phyloP scores from a whole-genome alignment of 306 rosid genomes.

The Gillenia trifoliata region DNA sequence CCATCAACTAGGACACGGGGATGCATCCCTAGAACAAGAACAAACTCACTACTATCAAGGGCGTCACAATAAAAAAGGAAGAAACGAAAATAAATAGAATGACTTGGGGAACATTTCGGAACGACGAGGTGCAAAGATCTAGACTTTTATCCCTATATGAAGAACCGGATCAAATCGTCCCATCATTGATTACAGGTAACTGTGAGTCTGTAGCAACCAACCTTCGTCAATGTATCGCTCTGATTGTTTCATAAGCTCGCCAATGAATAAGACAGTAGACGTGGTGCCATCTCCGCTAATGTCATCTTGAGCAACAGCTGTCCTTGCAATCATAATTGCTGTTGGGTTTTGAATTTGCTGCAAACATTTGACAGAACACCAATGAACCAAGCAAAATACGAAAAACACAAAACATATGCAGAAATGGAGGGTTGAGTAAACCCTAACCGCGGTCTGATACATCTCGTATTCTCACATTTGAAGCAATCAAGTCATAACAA shows the following conservation, averaged over 20 bases:
- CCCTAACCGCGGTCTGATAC: not conserved
- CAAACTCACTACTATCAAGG: not conserved
- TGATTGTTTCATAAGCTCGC: conserved; percentile 96
- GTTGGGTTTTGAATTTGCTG: conserved; percentile 99
- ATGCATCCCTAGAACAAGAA: conserved; percentile 76
- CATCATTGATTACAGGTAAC: not conserved
- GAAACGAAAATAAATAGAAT: not conserved
- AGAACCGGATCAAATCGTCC: not conserved
- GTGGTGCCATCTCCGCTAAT: conserved; percentile 96
- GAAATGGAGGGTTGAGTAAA: too few species aligned
- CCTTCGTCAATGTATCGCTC: conserved; percentile 93
- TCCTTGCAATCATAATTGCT: conserved; percentile 96
- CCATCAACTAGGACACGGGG: conserved; percentile 98
- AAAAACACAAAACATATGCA: not conserved
- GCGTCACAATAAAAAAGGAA: not conserved
- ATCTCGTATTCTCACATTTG: not conserved
- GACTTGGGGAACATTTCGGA: not conserved
- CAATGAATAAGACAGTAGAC: conserved; percentile 87
- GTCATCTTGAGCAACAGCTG: conserved; percentile 97
- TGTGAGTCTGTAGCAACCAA: conserved; percentile 8
- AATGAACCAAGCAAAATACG: not conserved
- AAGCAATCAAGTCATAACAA: not conserved
- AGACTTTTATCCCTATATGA: not conserved
- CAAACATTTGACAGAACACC: conserved; percentile 1
- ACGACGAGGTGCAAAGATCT: not conserved